Conservation (phyloP, 257 asterid species). For the Salvia splendens region DNA sequence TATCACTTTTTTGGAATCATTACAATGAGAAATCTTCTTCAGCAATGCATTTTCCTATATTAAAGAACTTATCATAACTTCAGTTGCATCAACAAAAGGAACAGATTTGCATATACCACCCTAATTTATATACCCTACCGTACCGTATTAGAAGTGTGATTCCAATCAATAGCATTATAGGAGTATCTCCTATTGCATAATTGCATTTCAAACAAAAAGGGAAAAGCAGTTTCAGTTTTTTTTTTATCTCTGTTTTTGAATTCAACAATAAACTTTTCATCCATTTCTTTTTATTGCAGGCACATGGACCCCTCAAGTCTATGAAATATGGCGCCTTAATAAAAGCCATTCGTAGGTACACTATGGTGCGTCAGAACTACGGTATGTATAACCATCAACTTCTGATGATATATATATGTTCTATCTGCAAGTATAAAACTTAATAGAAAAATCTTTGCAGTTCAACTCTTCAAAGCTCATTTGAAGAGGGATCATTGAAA, state of each 20-base stretch:
- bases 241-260: too few species aligned
- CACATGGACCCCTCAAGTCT: slow-evolving; percentile 63
- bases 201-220: not conserved
- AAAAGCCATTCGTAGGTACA: slow-evolving; percentile 75
- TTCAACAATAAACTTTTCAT: not conserved
- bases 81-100: slow-evolving; percentile 12
- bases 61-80: slow-evolving; percentile 8
- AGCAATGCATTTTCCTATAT: slow-evolving; percentile 3
- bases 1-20: slow-evolving; percentile 1
- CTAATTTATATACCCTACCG: not conserved
- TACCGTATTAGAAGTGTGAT: not conserved
- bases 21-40: not conserved
- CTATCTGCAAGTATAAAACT: not conserved
- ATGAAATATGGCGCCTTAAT: slow-evolving; percentile 72
- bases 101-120: not conserved
- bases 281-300: slow-evolving; percentile 39
- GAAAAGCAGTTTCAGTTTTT: slow-evolving; percentile 5
- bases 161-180: not conserved
- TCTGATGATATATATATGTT: not conserved
- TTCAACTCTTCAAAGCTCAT: not conserved
- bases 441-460: not conserved
- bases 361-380: slow-evolving; percentile 77
- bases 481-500: not conserved
- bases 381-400: slow-evolving; percentile 39
- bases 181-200: not conserved